Conservation (phyloP, 345 rosid genomes). For the Diplotaxis tenuifolia region DNA sequence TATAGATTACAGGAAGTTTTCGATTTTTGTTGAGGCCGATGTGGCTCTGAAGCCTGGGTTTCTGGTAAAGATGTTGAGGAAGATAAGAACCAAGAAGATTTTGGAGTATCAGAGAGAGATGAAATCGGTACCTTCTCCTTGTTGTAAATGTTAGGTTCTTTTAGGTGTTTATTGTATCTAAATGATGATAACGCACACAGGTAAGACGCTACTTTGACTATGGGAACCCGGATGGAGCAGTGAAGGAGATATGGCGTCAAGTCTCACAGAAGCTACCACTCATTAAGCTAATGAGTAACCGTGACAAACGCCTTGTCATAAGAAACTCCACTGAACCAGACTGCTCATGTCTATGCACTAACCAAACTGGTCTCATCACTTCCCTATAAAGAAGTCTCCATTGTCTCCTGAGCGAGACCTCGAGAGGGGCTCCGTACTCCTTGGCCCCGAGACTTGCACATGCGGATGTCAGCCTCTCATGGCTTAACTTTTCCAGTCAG, state of each 20-base stretch:
- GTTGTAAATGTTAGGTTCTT: neutral
- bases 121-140: constrained; percentile 46
- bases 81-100: constrained; percentile 50
- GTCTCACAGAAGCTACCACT: constrained; percentile 80
- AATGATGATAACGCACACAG: constrained; percentile 48
- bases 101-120: constrained; percentile 77
- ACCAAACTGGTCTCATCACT: constrained; percentile 51
- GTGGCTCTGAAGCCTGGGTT: constrained; percentile 66
- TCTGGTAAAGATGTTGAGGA: constrained; percentile 62
- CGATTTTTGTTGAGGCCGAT: constrained; percentile 68
- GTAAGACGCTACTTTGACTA: constrained; percentile 66
- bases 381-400: constrained; percentile 33
- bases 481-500: constrained; percentile 2
- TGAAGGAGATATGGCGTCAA: constrained; percentile 87
- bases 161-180: neutral
- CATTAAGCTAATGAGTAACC: constrained; percentile 77
- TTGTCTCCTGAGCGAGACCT: constrained; percentile 21
- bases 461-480: neutral
- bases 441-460: neutral
- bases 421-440: constrained; percentile 14
- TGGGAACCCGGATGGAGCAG: constrained; percentile 63
- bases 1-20: constrained; percentile 80
- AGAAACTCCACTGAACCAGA: constrained; percentile 53
- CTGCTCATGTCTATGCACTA: constrained; percentile 81
- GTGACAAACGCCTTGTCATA: constrained; percentile 69